Base-by-base conservation (phyloP, 805 yeast genomes). In the Candida broadrunensis region DNA sequence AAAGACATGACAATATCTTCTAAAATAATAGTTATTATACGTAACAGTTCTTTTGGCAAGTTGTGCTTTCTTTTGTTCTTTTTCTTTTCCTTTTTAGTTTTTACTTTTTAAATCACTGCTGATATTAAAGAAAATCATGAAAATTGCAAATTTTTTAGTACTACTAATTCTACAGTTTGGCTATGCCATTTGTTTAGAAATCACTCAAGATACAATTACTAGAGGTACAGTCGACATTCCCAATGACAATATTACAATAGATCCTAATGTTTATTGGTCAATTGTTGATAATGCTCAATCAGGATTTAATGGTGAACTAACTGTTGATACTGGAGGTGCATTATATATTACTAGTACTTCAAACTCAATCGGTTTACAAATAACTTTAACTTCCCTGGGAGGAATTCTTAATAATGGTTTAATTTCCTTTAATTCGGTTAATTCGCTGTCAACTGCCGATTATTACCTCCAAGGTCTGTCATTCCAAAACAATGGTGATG, bases 401-500 rank as follows among this genome's bases (percentile, higher is more conserved):
- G 12, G 25, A 7, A 8, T 20, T 14, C 12, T 13, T 21, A 23
- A 23, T 16, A 34, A 24, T 34, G 29, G 26, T 34, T 4, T 12
- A 9, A 13, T 20, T 19, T 20, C 35, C 5, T 33, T 33, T 13
- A 34, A 34, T n/a, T 40, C 63, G n/a, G 24, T 49, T 11, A 33
- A 44, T 18, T 38, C 56, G 2, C 24, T 21, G 9, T 7, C 24
- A 9, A 9, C 24, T 21, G 9, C 24, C 24, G 40, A 42, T 5
- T 58, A 42, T 39, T 31, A 31, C 16, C 38, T 60, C 9, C 39
- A 37, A 26, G 38, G 49, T 6, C 25, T 32, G 8, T 23, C 44
- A 5, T 58, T 58, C 37, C 8, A 7, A 13, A 58, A 60, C 39
- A 42, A 53, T 26, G 65, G 63, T 32, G 24, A 45, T 5, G n/a